Conservation (phyloP, 345 rosid species). For the Durio zibethinus region DNA sequence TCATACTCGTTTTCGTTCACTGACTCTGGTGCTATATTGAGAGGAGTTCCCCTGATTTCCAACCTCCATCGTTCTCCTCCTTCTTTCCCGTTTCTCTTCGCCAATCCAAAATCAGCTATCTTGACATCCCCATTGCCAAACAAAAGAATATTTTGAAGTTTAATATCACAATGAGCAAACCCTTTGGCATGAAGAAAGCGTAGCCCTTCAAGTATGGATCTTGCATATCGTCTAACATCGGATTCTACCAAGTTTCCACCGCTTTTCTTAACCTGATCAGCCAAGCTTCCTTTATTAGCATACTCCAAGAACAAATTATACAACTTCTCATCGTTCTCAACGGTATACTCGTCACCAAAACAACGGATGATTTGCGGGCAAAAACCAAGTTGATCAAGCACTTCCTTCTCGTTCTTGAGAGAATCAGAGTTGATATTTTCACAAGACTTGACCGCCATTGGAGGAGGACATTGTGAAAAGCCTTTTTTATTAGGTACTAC, state of each 20-base stretch:
- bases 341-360: constrained; percentile 42
- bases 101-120: constrained; percentile 77
- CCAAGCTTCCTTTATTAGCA: constrained; percentile 71
- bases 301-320: constrained; percentile 68
- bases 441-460: constrained; percentile 70
- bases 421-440: constrained; percentile 30
- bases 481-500: constrained; percentile 29
- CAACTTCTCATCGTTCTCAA: constrained; percentile 39
- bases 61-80: constrained; percentile 14
- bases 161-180: constrained; percentile 68
- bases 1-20: constrained; percentile 54
- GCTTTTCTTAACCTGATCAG: constrained; percentile 27
- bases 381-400: constrained; percentile 35
- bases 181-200: constrained; percentile 57
- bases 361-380: constrained; percentile 52
- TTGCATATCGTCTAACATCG: constrained; percentile 44
- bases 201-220: constrained; percentile 55
- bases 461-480: constrained; percentile 30
- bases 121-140: constrained; percentile 42
- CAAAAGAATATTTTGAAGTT: constrained; percentile 55
- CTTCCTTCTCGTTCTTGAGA: constrained; percentile 50
- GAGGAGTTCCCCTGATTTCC: constrained; percentile 66
- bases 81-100: constrained; percentile 35
- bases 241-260: constrained; percentile 49
- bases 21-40: constrained; percentile 78